Evolutionary conservation across 768 basidiomycete genomes (phyloP), one percentile per base, ranked within the genome.

Genomic region (Sarcodon aspratus): DNA sequence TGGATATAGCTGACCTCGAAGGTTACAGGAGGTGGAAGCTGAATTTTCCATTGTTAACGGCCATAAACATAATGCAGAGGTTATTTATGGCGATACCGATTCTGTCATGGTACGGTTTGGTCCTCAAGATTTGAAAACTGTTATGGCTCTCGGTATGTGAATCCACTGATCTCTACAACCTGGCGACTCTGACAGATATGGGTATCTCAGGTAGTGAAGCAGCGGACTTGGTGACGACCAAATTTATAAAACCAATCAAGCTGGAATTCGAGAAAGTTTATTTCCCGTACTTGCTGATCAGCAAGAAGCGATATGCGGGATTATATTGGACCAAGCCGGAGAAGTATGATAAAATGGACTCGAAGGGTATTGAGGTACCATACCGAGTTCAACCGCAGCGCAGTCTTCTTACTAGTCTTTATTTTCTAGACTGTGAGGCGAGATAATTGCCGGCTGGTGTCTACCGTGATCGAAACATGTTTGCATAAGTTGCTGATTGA

Each of bases 241-340:
- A 92, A 63, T 99, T 99, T 63, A 70, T 93, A 57, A 84, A 85
- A 59, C 96, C 95, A 0, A 98, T 98, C 71, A 98, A 98, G 64
- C 80, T 99, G 27, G 95, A 99, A 65, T 99, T 99, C 66, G 96
- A 99, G 63, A 98, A 99, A 63, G 94, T 98, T 6, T 99, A 99
- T 67, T 98, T 87, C 63, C 96, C 96, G 5, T 99, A 98, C 65
- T 67, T 99, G 48, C 81, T 99, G 45, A 99, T 99, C 67, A 98
- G 73, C 74, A 99, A 99, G 69, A 99, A 99, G 68, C 82, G 96
- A 42, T 99, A 99, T 65, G 96, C 96, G 2, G 96, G 96, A 6
- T 67, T 98, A 50, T 98, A 99, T 62, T 99, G 96, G 96, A 98
- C 96, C 1, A 82, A 79, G 54, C 70, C 84, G 10, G 94, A 97